Conservation (phyloP, 108 stramenopile genomes). For the Nitzschia sp. region DNA sequence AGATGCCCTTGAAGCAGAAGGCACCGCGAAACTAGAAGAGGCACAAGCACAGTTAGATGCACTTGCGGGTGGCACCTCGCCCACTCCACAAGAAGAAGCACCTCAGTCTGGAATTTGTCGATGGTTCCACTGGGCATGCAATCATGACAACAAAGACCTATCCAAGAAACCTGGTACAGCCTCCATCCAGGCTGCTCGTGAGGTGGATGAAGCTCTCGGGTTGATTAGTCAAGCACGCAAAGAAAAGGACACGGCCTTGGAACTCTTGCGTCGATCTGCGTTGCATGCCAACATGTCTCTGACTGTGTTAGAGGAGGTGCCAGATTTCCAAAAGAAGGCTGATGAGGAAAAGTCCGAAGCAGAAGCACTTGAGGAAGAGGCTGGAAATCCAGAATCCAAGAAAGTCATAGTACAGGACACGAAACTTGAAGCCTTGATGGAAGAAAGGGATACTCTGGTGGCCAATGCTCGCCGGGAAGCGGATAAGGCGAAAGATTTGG, state of each 20-base stretch:
- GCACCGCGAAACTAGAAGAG: not conserved
- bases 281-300: conserved; percentile 28
- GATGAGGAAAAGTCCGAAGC: conserved; percentile 6
- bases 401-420: not conserved
- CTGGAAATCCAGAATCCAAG: not conserved
- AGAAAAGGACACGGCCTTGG: conserved; percentile 16
- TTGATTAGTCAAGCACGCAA: not conserved
- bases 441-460: not conserved
- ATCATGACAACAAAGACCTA: not conserved
- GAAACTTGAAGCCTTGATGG: not conserved
- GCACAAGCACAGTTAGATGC: conserved; percentile 2
- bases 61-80: not conserved
- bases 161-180: not conserved
- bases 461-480: conserved; percentile 1
- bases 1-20: conserved; percentile 2
- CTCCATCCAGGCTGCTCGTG: not conserved
- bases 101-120: not conserved
- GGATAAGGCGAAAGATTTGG: conserved; percentile 1
- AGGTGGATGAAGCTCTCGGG: conserved; percentile 1
- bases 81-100: not conserved
- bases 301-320: conserved; percentile 11
- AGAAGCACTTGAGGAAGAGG: conserved; percentile 1
- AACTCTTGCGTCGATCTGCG: conserved; percentile 8
- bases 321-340: not conserved
- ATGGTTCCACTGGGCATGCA: conserved; percentile 9